Conservation (phyloP, 371 early-diverging fungal species). For the Nematocida ironsii region DNA sequence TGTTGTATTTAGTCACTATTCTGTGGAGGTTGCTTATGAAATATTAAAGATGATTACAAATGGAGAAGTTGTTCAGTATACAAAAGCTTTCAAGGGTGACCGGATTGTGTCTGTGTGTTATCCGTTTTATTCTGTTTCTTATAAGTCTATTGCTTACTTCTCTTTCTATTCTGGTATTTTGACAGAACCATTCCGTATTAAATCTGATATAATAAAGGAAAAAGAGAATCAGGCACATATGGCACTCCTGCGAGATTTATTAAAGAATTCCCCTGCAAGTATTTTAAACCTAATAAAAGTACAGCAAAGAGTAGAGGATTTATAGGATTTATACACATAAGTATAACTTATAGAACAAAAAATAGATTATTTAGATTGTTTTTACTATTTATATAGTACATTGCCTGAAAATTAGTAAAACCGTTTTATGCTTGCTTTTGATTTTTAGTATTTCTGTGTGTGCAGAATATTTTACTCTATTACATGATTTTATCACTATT, state of each 20-base stretch:
- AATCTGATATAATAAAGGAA: neutral
- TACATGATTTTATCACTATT: too few relatives aligned
- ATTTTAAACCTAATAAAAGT: constrained; percentile 50
- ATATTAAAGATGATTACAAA: constrained; percentile 14
- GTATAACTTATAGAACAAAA: too few relatives aligned
- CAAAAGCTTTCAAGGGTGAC: constrained; percentile 8
- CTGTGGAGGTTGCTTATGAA: constrained; percentile 20
- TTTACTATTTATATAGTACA: too few relatives aligned
- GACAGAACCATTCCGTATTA: neutral
- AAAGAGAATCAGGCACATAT: constrained; percentile 10
- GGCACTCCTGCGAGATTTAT: constrained; percentile 23
- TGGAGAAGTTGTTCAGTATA: constrained; percentile 29
- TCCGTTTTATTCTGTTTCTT: constrained; percentile 33
- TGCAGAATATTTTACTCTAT: too few relatives aligned
- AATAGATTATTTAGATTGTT: too few relatives aligned
- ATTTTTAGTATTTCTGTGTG: too few relatives aligned
- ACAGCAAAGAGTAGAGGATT: constrained; percentile 35
- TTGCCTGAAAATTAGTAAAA: too few relatives aligned
- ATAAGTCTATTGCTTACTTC: constrained; percentile 42
- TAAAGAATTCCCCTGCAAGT: constrained; percentile 48
- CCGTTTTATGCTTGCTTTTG: too few relatives aligned
- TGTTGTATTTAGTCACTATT: constrained; percentile 6
- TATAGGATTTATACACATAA: neutral
- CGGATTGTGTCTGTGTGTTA: constrained; percentile 15
- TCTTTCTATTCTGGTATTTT: neutral